Percentiles rank a stretch among this genome's conserved stretches.
Conservation (phyloP, 2,329 filamentous ascomycete genomes). For the Berkeleyomyces rouxiae region DNA sequence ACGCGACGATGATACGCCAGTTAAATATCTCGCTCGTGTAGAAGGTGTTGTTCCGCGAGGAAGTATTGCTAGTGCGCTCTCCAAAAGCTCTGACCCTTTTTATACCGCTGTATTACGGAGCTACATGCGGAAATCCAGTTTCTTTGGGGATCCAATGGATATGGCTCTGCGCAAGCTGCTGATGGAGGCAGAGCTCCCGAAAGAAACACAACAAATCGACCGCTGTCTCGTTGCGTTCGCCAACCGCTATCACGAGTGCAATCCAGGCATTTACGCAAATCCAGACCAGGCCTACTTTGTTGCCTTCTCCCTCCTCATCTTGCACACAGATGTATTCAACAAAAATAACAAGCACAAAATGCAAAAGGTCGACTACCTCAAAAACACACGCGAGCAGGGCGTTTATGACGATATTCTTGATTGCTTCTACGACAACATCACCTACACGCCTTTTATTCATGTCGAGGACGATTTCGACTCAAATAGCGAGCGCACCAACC, state of each 20-base stretch:
- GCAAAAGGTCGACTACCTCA: constrained; percentile 89
- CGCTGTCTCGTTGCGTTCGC: constrained; percentile 86
- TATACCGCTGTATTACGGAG: constrained; percentile 70
- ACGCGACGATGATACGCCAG: constrained; percentile 75
- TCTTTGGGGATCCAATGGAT: constrained; percentile 94
- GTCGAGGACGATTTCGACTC: constrained; percentile 82
- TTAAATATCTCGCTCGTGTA: constrained; percentile 70
- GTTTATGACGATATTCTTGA: constrained; percentile 87
- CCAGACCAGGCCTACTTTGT: constrained; percentile 97
- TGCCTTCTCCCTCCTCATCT: constrained; percentile 85
- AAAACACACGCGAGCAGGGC: constrained; percentile 80
- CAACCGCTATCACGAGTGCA: constrained; percentile 94
- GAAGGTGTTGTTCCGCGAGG: constrained; percentile 68
- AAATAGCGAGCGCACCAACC: constrained; percentile 54
- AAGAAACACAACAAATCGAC: constrained; percentile 96
- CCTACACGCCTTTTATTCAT: constrained; percentile 95
- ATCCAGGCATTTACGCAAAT: constrained; percentile 81
- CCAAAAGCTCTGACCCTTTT: constrained; percentile 75
- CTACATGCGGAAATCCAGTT: constrained; percentile 88
- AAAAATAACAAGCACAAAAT: constrained; percentile 99
- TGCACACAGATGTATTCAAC: constrained; percentile 99
- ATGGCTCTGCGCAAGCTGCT: constrained; percentile 92
- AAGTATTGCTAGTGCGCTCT: constrained; percentile 68
- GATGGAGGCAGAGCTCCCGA: constrained; percentile 91
- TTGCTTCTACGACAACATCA: constrained; percentile 97